Conservation (phyloP, 1,284 basidiomycete species). For the Trichosporon sp. region DNA sequence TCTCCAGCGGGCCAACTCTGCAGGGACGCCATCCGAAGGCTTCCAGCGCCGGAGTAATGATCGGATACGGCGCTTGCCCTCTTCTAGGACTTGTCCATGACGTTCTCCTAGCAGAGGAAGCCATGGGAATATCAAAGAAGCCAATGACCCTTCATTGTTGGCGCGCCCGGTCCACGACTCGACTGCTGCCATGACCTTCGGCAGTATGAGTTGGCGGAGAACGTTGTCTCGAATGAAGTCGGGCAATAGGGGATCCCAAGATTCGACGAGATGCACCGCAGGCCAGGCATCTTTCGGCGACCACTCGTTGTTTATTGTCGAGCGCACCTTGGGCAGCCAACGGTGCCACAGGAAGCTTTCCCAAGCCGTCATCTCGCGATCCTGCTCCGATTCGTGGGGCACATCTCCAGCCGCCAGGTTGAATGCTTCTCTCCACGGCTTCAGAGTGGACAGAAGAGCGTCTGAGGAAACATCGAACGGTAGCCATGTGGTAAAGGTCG, state of each 20-base stretch:
- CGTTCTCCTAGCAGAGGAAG: conserved; percentile 75
- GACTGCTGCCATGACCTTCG: conserved; percentile 81
- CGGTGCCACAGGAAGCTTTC: conserved; percentile 89
- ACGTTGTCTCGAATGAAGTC: conserved; percentile 89
- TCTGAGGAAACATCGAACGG: conserved; percentile 39
- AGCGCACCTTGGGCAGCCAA: conserved; percentile 91
- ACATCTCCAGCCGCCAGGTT: conserved; percentile 21
- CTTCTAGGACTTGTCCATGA: conserved; percentile 71
- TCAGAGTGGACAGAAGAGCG: conserved; percentile 36
- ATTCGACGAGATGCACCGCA: conserved; percentile 75
- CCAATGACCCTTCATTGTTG: conserved; percentile 53
- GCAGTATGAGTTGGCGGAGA: conserved; percentile 88
- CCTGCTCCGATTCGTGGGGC: conserved; percentile 1
- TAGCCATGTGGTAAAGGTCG: conserved; percentile 34
- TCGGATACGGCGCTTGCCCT: conserved; percentile 79
- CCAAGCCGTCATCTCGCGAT: conserved; percentile 77
- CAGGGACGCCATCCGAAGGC: conserved; percentile 65
- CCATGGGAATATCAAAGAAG: conserved; percentile 91
- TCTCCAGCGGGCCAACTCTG: conserved; percentile 68
- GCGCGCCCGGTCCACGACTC: conserved; percentile 65
- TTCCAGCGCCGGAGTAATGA: conserved; percentile 71
- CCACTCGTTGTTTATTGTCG: conserved; percentile 91
- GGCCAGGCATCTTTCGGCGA: conserved; percentile 64
- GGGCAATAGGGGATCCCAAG: conserved; percentile 82
- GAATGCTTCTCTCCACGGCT: conserved; percentile 44